Conservation (phyloP, 768 basidiomycete species). For the Terana coerulea region DNA sequence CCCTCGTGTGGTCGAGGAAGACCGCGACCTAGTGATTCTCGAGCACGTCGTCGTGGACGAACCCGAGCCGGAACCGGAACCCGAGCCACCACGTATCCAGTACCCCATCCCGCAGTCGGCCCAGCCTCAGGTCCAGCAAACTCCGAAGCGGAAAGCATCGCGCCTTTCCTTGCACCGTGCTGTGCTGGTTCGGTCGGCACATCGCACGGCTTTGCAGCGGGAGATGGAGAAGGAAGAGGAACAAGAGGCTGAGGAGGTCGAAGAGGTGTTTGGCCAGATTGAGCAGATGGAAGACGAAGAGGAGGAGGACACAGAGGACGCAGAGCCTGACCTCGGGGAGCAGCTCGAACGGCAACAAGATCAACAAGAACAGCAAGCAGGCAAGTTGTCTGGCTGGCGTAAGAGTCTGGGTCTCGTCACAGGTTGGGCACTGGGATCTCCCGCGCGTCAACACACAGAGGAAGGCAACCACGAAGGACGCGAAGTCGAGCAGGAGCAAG, state of each 20-base stretch:
- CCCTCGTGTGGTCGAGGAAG: constrained; percentile 68
- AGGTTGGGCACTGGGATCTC: constrained; percentile 25
- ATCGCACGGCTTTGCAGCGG: constrained; percentile 49
- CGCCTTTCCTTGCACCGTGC: constrained; percentile 60
- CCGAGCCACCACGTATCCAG: background rate
- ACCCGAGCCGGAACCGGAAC: constrained; percentile 11
- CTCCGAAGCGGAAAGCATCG: constrained; percentile 22
- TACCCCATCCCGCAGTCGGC: constrained; percentile 12
- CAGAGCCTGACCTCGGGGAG: constrained; percentile 20
- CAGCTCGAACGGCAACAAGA: constrained; percentile 24
- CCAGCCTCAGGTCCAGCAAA: constrained; percentile 12
- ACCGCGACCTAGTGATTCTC: constrained; percentile 62
- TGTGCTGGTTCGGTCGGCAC: constrained; percentile 67
- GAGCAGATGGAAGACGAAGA: constrained; percentile 13
- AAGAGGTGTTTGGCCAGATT: constrained; percentile 23
- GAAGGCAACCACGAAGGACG: constrained; percentile 18
- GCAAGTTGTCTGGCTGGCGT: constrained; percentile 26
- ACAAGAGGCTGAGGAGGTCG: constrained; percentile 51
- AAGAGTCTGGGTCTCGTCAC: constrained; percentile 32
- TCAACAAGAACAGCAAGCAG: constrained; percentile 19
- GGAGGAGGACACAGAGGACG: constrained; percentile 21
- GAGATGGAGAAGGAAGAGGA: constrained; percentile 51
- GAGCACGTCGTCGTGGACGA: constrained; percentile 52
- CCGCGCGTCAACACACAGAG: constrained; percentile 25
- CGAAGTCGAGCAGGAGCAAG: constrained; percentile 15